Conservation (phyloP, 352 stramenopile genomes). For the Phytophthora rubi region DNA sequence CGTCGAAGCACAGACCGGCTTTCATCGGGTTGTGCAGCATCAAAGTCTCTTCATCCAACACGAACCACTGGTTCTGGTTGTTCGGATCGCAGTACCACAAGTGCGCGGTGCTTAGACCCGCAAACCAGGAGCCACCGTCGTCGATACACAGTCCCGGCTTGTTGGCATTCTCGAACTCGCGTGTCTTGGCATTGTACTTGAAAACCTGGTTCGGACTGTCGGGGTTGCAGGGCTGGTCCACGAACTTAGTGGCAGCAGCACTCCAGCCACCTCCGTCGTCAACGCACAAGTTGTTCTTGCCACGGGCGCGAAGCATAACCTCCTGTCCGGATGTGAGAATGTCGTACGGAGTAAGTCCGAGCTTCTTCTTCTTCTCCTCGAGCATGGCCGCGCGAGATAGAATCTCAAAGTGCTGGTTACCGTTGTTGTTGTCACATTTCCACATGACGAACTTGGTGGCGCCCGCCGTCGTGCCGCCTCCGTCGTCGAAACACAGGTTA, state of each 20-base stretch:
- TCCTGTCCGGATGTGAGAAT: background rate
- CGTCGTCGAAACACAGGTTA: conserved; percentile 41
- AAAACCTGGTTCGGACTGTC: conserved; percentile 32
- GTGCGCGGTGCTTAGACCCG: background rate
- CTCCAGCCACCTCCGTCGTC: conserved; percentile 37
- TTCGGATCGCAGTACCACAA: background rate
- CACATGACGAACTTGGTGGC: conserved; percentile 30
- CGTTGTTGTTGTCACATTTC: conserved; percentile 33
- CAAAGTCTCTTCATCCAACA: conserved; percentile 16
- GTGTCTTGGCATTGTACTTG: background rate
- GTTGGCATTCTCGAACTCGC: background rate
- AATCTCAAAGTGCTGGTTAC: conserved; percentile 27
- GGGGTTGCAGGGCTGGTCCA: conserved; percentile 29
- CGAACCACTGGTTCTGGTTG: background rate
- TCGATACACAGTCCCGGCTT: background rate
- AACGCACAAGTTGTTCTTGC: conserved; percentile 31
- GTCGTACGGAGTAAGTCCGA: background rate
- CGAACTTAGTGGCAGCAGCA: conserved; percentile 31
- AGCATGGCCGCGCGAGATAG: conserved; percentile 9
- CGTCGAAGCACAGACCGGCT: conserved; percentile 42
- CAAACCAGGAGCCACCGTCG: background rate
- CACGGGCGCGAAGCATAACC: background rate
- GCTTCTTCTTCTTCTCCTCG: conserved; percentile 16
- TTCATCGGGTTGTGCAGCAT: conserved; percentile 39
- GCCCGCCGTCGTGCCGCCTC: conserved; percentile 26